Conservation (phyloP, 2,329 filamentous ascomycete species). For the Chaetomiaceae sp. region DNA sequence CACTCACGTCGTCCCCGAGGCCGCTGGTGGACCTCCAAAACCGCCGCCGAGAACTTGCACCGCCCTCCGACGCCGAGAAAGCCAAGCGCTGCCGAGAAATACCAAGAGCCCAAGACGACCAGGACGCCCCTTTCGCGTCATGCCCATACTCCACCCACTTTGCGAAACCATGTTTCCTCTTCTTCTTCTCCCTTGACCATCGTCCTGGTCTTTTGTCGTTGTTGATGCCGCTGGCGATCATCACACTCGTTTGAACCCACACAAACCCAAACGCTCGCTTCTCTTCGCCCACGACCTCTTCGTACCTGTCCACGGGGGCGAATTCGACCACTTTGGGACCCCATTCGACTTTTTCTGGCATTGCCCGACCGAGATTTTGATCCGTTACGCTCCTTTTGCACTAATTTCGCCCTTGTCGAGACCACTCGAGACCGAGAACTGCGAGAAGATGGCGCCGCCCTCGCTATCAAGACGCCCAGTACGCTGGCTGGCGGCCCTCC, state of each 20-base stretch:
- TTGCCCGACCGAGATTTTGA: background rate
- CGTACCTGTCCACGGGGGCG: background rate
- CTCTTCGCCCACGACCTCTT: background rate
- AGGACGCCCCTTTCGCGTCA: slow-evolving; percentile 20
- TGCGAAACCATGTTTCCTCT: slow-evolving; percentile 15
- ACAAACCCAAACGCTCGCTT: slow-evolving; percentile 8
- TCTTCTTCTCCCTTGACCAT: slow-evolving; percentile 3
- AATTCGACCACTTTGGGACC: background rate
- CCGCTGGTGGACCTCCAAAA: slow-evolving; percentile 1
- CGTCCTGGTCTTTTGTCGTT: slow-evolving; percentile 1
- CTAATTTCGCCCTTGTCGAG: background rate
- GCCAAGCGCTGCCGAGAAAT: too few relatives aligned
- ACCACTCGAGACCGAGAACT: background rate
- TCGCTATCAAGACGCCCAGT: slow-evolving; percentile 4
- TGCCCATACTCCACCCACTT: slow-evolving; percentile 10
- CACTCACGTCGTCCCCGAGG: slow-evolving; percentile 3
- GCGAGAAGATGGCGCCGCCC: slow-evolving; percentile 13
- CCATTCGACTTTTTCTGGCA: background rate
- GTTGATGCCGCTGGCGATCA: slow-evolving; percentile 15
- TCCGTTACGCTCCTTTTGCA: background rate
- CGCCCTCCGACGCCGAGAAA: slow-evolving; percentile 14
- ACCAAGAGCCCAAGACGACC: slow-evolving; percentile 17
- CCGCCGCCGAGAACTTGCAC: slow-evolving; percentile 7
- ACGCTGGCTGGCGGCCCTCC: slow-evolving; percentile 19
- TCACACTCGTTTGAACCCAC: slow-evolving; percentile 17